Base-by-base conservation (phyloP, 768 basidiomycete species). In the Tylopilus intermedius region DNA sequence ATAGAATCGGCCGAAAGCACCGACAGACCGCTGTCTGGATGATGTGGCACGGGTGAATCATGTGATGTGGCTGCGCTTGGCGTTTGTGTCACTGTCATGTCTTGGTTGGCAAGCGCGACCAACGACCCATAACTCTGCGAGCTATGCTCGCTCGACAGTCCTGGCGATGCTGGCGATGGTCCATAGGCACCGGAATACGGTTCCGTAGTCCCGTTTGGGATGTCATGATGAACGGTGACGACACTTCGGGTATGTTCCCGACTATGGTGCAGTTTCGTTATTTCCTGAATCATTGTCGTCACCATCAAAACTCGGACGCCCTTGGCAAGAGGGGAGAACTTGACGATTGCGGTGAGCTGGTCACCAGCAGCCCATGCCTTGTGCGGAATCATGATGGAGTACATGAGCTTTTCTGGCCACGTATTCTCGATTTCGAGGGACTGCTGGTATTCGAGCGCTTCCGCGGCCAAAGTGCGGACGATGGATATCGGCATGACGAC, bases 321-420 rank as follows among this genome's bases (percentile, higher is more conserved):
- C 68, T 98, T 97, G 37, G 77, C 73, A 21, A 96, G 72, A 0
- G 95, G 94, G 32, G 83, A 83, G 66, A 96, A 90, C 67, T 95
- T 96, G 68, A 92, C 79, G 11, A 86, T 72, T 0, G 90, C 86
- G 0, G 87, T 86, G 51, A 96, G 72, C 9, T 77, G 79, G 69
- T 97, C 94, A 6, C 94, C 94, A 0, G 86, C 88, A 0, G 93
- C 90, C 84, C 89, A 97, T 0, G 94, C 95, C 65, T 94, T 95
- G 77, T 95, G 93, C 0, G 94, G 94, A 30, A 98, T 71, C 74
- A 93, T 88, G 64, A 92, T 81, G 5, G 88, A 85, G 68, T 95
- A 97, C 94, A 94, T 95, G 71, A 96, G 74, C 73, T 97, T 98
- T 21, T 87, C 88, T 0, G 95, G 94, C 95, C 95, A 98, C 14